phyloP scores from a whole-genome alignment of 495 filamentous ascomycete species.

The Penicillium verhagenii region DNA sequence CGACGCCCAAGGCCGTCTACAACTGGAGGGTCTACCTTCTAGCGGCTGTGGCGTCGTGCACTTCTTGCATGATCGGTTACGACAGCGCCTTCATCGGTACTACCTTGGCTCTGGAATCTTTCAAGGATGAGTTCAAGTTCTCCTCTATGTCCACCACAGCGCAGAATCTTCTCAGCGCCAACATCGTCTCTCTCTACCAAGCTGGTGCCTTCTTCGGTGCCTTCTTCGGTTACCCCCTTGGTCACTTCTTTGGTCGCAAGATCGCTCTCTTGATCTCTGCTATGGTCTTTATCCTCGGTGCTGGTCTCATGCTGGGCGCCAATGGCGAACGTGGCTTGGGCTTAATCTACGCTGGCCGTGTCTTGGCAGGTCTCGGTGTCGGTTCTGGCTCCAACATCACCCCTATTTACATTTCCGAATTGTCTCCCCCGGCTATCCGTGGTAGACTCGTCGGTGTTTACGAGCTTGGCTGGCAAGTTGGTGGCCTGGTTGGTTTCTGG shows the following conservation, averaged over 20 bases:
- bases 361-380: slow-evolving; percentile 69
- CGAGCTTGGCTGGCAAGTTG: slow-evolving; percentile 71
- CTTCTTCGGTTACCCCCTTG: slow-evolving; percentile 58
- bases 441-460: slow-evolving; percentile 76
- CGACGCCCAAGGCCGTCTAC: slow-evolving; percentile 68
- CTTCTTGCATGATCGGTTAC: slow-evolving; percentile 74
- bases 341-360: slow-evolving; percentile 66
- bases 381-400: slow-evolving; percentile 74
- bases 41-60: slow-evolving; percentile 67
- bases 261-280: slow-evolving; percentile 53
- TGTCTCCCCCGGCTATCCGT: slow-evolving; percentile 74
- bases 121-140: slow-evolving; percentile 61
- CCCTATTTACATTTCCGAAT: slow-evolving; percentile 77
- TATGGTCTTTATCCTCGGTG: slow-evolving; percentile 60
- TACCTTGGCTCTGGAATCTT: slow-evolving; percentile 64
- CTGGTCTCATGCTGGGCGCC: slow-evolving; percentile 62
- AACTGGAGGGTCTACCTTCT: slow-evolving; percentile 72
- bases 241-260: slow-evolving; percentile 57
- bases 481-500: slow-evolving; percentile 72
- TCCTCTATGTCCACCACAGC: slow-evolving; percentile 33
- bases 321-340: slow-evolving; percentile 56
- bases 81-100: slow-evolving; percentile 74
- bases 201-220: slow-evolving; percentile 69
- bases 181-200: slow-evolving; percentile 69
- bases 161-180: slow-evolving; percentile 58